A percentile compares a stretch with the other conserved stretches of the same genome.
These are phyloP conservation scores for Pleurotus pulmonarius DNA, from an alignment of 768 basidiomycete genomes.

Conservation along the genomic window DNA sequence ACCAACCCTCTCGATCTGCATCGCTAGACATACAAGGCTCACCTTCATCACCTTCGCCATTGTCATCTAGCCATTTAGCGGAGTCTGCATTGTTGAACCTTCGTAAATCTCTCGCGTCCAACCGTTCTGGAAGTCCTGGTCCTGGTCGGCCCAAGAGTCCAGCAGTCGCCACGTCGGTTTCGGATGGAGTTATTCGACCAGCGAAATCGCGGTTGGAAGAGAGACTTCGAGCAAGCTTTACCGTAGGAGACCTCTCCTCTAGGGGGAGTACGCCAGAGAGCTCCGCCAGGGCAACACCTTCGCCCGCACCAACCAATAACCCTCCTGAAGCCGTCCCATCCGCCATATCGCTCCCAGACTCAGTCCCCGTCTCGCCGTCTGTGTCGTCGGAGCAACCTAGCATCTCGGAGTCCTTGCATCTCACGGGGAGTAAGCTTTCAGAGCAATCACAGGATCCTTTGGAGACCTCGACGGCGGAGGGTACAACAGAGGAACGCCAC, in stretches of 20 bases:
- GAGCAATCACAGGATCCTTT: neutral
- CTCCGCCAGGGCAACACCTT: constrained; percentile 29
- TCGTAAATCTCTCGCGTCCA: constrained; percentile 57
- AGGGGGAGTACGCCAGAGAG: constrained; percentile 31
- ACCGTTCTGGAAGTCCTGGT: constrained; percentile 36
- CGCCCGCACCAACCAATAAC: neutral
- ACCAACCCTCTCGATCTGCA: constrained; percentile 27
- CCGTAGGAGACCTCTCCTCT: constrained; percentile 51
- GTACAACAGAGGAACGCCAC: neutral
- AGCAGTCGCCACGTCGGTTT: constrained; percentile 11
- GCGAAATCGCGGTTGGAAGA: constrained; percentile 71
- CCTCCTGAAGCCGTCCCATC: no score
- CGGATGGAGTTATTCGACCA: constrained; percentile 11
- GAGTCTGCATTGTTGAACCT: constrained; percentile 59
- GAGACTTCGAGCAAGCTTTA: constrained; percentile 59
- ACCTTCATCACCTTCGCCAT: constrained; percentile 24
- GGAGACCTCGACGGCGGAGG: neutral
- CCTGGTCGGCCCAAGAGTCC: constrained; percentile 15
- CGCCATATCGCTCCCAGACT: no score
- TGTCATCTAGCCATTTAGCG: constrained; percentile 52
- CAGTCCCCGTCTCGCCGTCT: no score
- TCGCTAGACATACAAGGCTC: constrained; percentile 27
- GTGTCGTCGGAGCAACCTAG: no score
- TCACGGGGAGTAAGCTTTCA: neutral
- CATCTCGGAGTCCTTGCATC: no score